A percentile compares a stretch with the other conserved stretches of the same genome.
Evolutionary conservation across 78 protist species (phyloP).

Genomic region (slime mould (Dictyostelium discoideum)): DNA sequence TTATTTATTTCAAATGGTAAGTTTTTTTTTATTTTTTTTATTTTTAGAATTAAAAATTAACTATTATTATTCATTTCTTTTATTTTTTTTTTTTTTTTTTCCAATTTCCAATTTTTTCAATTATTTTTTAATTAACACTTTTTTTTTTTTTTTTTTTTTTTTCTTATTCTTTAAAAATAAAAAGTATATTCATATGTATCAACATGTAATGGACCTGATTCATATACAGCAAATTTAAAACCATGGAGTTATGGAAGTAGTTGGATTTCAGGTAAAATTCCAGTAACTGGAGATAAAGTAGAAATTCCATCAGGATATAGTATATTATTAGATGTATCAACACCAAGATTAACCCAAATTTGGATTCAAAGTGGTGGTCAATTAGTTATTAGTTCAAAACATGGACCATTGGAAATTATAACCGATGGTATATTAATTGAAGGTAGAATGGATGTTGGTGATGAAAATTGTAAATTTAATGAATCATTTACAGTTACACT

Average conservation of each 20-base stretch:
- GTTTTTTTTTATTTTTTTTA: not conserved
- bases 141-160: not conserved
- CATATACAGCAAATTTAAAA: not conserved
- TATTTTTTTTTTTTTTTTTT: not conserved
- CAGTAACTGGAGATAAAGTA: conserved; percentile 2
- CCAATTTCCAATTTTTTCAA: not conserved
- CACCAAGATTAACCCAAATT: conserved; percentile 30
- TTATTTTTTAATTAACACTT: not conserved
- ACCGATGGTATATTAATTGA: conserved; percentile 40
- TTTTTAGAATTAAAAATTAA: not conserved
- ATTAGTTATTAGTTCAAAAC: conserved; percentile 28
- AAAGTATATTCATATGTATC: not conserved
- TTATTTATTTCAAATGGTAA: not conserved
- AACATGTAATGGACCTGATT: conserved; percentile 63
- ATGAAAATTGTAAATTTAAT: conserved; percentile 51
- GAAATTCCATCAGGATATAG: not conserved
- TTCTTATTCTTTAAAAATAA: not conserved
- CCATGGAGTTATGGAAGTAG: conserved; percentile 31
- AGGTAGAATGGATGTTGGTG: conserved; percentile 67
- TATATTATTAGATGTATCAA: conserved; percentile 28
- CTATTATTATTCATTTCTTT: not conserved
- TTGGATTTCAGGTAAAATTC: conserved; percentile 22
- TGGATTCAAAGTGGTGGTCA: conserved; percentile 37
- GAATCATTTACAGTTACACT: conserved; percentile 35
- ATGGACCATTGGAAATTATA: conserved; percentile 33